A percentile compares a stretch with the other conserved stretches of the same genome.
phyloP scores from a whole-genome alignment of 768 basidiomycete species.

The Lactarius evosmus region DNA sequence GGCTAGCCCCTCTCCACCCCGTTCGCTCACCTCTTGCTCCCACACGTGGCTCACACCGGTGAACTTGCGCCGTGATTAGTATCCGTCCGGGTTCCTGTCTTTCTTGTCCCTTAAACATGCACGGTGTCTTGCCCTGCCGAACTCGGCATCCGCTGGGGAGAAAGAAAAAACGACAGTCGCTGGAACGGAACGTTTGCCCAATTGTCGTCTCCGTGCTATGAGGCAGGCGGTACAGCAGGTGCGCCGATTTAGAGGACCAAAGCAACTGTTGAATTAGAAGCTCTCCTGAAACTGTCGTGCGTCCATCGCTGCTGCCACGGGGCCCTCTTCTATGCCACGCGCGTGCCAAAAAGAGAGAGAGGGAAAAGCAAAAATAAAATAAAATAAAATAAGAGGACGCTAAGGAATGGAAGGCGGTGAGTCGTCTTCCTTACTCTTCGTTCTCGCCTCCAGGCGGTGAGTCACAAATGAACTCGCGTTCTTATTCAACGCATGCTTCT shows the following conservation, averaged over 20 bases:
- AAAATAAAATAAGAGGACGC: no score
- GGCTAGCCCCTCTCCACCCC: not conserved
- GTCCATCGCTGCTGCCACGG: not conserved
- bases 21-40: not conserved
- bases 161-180: no score
- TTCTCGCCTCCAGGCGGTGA: not conserved
- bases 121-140: constrained; percentile 1
- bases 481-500: not conserved
- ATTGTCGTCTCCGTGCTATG: not conserved
- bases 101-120: not conserved
- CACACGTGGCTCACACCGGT: constrained; percentile 8
- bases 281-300: not conserved
- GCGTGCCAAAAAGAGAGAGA: not conserved
- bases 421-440: not conserved
- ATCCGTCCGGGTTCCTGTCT: not conserved
- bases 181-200: not conserved
- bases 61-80: not conserved
- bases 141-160: not conserved
- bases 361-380: not conserved
- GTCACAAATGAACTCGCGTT: not conserved
- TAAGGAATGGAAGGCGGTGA: not conserved
- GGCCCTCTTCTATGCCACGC: not conserved
- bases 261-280: not conserved
- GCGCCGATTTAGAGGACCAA: not conserved
- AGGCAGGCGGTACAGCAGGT: not conserved